phyloP scores from a whole-genome alignment of 2,329 filamentous ascomycete species.

The Penicillium sp. region DNA sequence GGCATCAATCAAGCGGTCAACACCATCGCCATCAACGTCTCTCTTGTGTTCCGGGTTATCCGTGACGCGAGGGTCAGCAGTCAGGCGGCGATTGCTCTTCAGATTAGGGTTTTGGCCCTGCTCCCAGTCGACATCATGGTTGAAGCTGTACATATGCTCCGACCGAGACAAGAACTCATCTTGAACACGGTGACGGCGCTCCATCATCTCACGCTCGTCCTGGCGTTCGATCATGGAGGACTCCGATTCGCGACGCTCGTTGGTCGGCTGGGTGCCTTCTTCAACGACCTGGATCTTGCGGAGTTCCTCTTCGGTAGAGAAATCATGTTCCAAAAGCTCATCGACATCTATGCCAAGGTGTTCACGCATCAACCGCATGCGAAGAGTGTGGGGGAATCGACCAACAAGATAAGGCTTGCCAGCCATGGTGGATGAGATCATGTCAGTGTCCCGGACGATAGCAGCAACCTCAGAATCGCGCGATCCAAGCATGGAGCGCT shows the following conservation, averaged over 20 bases:
- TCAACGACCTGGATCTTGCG: constrained; percentile 62
- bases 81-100: constrained; percentile 56
- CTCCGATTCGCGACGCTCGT: constrained; percentile 29
- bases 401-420: constrained; percentile 87
- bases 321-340: constrained; percentile 78
- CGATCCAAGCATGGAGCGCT: constrained; percentile 89
- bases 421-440: constrained; percentile 89
- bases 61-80: constrained; percentile 60
- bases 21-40: constrained; percentile 77
- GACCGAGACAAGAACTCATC: constrained; percentile 60
- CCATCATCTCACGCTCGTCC: constrained; percentile 45
- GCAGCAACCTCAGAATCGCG: constrained; percentile 91
- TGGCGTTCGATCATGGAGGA: constrained; percentile 40
- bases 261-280: constrained; percentile 34
- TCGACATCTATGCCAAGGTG: constrained; percentile 96
- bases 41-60: constrained; percentile 65
- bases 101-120: constrained; percentile 61
- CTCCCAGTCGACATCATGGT: constrained; percentile 70
- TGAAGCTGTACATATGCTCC: constrained; percentile 67
- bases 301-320: constrained; percentile 66
- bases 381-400: constrained; percentile 87
- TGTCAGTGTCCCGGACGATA: constrained; percentile 87
- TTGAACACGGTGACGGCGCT: constrained; percentile 49
- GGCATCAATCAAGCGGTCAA: constrained; percentile 72
- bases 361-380: constrained; percentile 92